Evolutionary conservation across 495 filamentous ascomycete species (phyloP).

Genomic region (Aspergillus coremiiformis): DNA sequence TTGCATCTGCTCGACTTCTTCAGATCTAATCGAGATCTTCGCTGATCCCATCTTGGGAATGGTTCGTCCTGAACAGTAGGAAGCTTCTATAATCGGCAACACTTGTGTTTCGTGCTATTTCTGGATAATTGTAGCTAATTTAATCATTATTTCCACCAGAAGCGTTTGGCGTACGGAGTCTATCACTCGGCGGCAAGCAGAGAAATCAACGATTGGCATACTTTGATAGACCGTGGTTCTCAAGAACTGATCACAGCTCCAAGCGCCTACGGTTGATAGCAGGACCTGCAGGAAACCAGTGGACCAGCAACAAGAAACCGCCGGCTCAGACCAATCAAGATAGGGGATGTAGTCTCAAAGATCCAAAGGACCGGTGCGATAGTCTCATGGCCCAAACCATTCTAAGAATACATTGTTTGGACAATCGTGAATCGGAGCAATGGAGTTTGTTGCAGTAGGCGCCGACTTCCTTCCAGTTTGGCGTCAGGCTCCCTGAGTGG

Average conservation of each 20-base stretch:
- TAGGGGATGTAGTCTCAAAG: background rate
- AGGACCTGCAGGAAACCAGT: background rate
- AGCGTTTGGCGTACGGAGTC: slow-evolving; percentile 8
- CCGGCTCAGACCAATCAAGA: background rate
- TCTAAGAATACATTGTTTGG: slow-evolving; percentile 17
- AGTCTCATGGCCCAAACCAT: slow-evolving; percentile 10
- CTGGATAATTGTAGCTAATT: slow-evolving; percentile 14
- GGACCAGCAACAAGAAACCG: background rate
- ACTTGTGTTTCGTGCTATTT: slow-evolving; percentile 28
- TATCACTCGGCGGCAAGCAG: slow-evolving; percentile 17
- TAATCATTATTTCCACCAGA: slow-evolving; percentile 7
- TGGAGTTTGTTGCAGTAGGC: slow-evolving; percentile 24
- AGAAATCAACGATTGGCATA: slow-evolving; percentile 4
- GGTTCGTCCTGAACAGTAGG: slow-evolving; percentile 19
- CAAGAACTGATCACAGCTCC: slow-evolving; percentile 4
- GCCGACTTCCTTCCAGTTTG: slow-evolving; percentile 16
- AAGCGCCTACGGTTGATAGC: slow-evolving; percentile 16
- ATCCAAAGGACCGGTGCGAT: slow-evolving; percentile 2
- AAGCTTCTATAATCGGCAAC: slow-evolving; percentile 37
- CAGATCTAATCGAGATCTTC: slow-evolving; percentile 22
- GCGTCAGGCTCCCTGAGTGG: slow-evolving; percentile 23
- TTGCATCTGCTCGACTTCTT: slow-evolving; percentile 32
- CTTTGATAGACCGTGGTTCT: slow-evolving; percentile 8
- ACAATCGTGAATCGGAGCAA: background rate
- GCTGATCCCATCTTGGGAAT: slow-evolving; percentile 15